A percentile compares a stretch with the other conserved stretches of the same genome.
Conservation (phyloP, 768 basidiomycete species). For the Piloderma croceum region DNA sequence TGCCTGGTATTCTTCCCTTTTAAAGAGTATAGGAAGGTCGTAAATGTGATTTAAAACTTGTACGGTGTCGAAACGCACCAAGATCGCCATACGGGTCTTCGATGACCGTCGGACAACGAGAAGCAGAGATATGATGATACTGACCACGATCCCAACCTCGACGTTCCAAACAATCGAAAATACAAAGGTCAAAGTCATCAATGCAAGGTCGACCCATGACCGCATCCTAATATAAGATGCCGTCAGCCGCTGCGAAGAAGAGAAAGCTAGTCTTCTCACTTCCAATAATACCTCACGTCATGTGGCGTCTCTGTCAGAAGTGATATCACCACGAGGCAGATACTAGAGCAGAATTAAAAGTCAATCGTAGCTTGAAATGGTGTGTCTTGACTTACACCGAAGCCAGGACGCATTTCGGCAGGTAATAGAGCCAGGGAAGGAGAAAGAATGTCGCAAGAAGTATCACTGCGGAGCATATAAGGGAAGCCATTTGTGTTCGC, state of each 20-base stretch:
- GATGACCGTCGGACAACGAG: constrained; percentile 89
- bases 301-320: constrained; percentile 84
- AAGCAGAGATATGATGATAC: constrained; percentile 80
- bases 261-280: constrained; percentile 35
- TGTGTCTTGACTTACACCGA: constrained; percentile 63
- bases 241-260: constrained; percentile 4
- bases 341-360: constrained; percentile 37
- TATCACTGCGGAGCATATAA: constrained; percentile 69
- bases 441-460: constrained; percentile 87
- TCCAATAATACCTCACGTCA: constrained; percentile 81
- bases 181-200: constrained; percentile 86
- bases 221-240: constrained; percentile 50
- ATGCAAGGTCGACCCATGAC: constrained; percentile 87
- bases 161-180: constrained; percentile 87
- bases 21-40: background rate
- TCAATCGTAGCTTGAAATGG: too few relatives aligned
- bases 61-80: constrained; percentile 42
- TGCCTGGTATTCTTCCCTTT: constrained; percentile 84
- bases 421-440: constrained; percentile 75
- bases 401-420: constrained; percentile 90
- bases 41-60: background rate
- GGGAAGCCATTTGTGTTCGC: constrained; percentile 82
- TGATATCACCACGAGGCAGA: constrained; percentile 78
- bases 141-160: constrained; percentile 88
- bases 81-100: constrained; percentile 82